Percentiles rank a stretch among this genome's conserved stretches.
phyloP scores from a whole-genome alignment of 768 basidiomycete genomes.

The Cystofilobasidium bisporidii region DNA sequence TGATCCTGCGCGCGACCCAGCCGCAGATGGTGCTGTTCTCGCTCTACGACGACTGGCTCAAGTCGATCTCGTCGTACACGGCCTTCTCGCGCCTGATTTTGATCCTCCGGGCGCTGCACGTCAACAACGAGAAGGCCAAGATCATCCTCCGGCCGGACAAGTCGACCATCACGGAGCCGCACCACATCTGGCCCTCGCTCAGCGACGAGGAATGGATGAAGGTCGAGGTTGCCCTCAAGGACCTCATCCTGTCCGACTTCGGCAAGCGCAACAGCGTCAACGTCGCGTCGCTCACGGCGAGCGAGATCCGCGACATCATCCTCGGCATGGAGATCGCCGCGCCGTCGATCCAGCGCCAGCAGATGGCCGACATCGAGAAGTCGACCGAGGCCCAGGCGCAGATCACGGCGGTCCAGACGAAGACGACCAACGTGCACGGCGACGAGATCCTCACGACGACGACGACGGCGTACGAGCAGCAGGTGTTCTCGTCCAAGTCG shows the following conservation, averaged over 20 bases:
- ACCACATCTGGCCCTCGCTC: conserved; percentile 94
- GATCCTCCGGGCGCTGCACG: conserved; percentile 91
- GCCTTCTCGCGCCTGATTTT: conserved; percentile 97
- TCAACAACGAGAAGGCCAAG: conserved; percentile 99
- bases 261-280: conserved; percentile 99
- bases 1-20: conserved; percentile 93
- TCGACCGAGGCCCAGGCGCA: conserved; percentile 86
- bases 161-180: conserved; percentile 89
- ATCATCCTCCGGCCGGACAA: conserved; percentile 96
- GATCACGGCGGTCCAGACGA: conserved; percentile 92
- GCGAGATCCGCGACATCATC: conserved; percentile 96
- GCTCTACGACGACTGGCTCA: conserved; percentile 98
- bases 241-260: conserved; percentile 87
- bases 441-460: conserved; percentile 92
- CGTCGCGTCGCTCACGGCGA: conserved; percentile 90
- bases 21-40: conserved; percentile 99
- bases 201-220: conserved; percentile 96
- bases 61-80: conserved; percentile 96
- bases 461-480: conserved; percentile 95
- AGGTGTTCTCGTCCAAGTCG: conserved; percentile 97
- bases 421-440: conserved; percentile 91
- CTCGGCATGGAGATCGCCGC: conserved; percentile 84
- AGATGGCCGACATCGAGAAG: conserved; percentile 99
- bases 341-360: conserved; percentile 67
- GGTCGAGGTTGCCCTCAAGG: conserved; percentile 97